Evolutionary conservation across 805 yeast genomes (phyloP), one percentile per base, ranked within the genome.

Genomic region (Komagataella phaffii): DNA sequence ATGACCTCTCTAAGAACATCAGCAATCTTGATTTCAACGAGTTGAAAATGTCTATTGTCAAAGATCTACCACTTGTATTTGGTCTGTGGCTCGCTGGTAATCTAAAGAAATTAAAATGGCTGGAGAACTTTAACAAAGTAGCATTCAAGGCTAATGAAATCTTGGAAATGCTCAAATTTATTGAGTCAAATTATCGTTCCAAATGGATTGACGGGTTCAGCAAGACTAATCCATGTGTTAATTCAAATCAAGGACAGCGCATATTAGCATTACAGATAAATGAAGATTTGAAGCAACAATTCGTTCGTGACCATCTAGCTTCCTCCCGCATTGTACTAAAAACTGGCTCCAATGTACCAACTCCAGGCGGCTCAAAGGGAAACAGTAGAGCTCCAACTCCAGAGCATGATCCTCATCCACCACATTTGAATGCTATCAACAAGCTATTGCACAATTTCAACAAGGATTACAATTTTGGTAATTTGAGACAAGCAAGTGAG

Each of bases 201-300:
- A 72, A 74, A 44, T 88, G 96, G 96, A 55, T 73, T 3, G 69
- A 73, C 50, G 82, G 79, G 51, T 85, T 85, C 59, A 78, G 85
- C 3, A 61, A 10, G 40, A 30, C 40, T 30, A 30, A 30, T 30
- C 40, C 40, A 8, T 30, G 40, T 30, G 40, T 30, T 14, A 30
- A 30, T 30, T 30, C 40, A 30, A 30, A 30, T 30, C 40, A 30
- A 30, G 40, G 40, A 30, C 40, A 30, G 14, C 40, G n/a, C 14
- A 30, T 30, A 2, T 30, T 30, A 14, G 40, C 40, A 30, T 14
- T 71, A 45, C 58, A 58, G 7, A 8, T 64, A 51, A 50, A 56
- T 56, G 52, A 64, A 3, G 56, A 53, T 2, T 56, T 52, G 7
- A 58, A 57, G 44, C 46, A 53, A 17, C 53, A 52, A 14, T 63